phyloP scores from a whole-genome alignment of 2,329 filamentous ascomycete species.

The Fusarium sp. region DNA sequence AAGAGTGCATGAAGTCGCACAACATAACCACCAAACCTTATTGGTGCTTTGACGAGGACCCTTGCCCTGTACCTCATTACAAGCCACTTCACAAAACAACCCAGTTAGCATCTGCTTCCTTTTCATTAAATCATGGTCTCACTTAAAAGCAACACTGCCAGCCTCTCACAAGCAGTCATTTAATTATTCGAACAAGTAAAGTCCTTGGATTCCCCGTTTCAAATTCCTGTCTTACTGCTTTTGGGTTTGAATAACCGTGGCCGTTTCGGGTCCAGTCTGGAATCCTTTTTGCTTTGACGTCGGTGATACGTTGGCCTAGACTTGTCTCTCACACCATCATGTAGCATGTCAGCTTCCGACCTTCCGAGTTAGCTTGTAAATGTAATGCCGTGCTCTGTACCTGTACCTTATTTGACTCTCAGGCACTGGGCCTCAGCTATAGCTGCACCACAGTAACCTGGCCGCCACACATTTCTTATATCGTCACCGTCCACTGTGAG shows the following conservation, averaged over 20 bases:
- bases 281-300: neutral
- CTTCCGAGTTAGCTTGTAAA: slow-evolving; percentile 9
- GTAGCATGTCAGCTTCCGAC: slow-evolving; percentile 2
- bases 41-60: neutral
- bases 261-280: neutral
- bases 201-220: slow-evolving; percentile 8
- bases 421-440: neutral
- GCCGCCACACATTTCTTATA: slow-evolving; percentile 1
- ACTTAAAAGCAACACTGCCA: neutral
- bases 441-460: neutral
- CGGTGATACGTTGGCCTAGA: neutral
- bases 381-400: neutral
- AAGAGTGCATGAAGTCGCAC: neutral
- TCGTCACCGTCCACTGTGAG: neutral
- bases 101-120: neutral
- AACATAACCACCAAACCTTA: neutral
- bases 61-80: neutral
- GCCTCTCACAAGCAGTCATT: neutral
- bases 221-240: slow-evolving; percentile 5
- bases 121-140: neutral
- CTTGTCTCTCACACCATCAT: slow-evolving; percentile 5
- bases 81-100: neutral
- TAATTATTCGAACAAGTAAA: neutral
- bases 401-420: neutral
- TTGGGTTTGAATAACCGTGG: slow-evolving; percentile 21